These are phyloP conservation scores for Pseudogymnoascus sp. DNA, from an alignment of 2,329 filamentous ascomycete species.

Conservation along the genomic window DNA sequence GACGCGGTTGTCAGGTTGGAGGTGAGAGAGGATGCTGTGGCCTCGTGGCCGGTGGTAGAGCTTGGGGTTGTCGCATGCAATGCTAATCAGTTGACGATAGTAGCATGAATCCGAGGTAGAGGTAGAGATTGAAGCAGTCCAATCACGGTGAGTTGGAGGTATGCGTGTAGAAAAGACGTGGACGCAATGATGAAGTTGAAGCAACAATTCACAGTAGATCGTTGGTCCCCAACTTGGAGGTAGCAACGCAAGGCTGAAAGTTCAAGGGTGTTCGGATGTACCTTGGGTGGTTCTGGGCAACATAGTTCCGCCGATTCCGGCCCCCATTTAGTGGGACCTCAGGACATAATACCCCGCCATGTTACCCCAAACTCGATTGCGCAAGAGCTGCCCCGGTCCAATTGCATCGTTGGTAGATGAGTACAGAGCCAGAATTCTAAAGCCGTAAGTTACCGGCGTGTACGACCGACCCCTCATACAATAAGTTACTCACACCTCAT, in stretches of 20 bases:
- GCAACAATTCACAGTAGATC: neutral
- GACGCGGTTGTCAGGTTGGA: neutral
- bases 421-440: neutral
- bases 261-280: neutral
- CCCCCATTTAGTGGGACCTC: neutral
- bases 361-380: slow-evolving; percentile 7
- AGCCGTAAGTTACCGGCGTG: neutral
- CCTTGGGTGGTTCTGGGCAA: neutral
- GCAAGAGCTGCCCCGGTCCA: neutral
- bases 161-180: neutral
- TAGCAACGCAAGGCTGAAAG: neutral
- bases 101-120: neutral
- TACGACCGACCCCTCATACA: neutral
- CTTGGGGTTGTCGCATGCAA: neutral
- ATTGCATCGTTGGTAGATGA: neutral
- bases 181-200: neutral
- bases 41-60: neutral
- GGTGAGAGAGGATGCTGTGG: neutral
- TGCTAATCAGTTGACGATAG: neutral
- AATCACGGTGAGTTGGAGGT: neutral
- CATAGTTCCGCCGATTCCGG: slow-evolving; percentile 4
- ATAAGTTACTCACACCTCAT: neutral
- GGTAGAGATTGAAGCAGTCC: neutral
- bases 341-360: slow-evolving; percentile 4
- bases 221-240: neutral